Evolutionary conservation across 2,329 filamentous ascomycete species (phyloP).

Genomic region (Xylariaceae sp.): DNA sequence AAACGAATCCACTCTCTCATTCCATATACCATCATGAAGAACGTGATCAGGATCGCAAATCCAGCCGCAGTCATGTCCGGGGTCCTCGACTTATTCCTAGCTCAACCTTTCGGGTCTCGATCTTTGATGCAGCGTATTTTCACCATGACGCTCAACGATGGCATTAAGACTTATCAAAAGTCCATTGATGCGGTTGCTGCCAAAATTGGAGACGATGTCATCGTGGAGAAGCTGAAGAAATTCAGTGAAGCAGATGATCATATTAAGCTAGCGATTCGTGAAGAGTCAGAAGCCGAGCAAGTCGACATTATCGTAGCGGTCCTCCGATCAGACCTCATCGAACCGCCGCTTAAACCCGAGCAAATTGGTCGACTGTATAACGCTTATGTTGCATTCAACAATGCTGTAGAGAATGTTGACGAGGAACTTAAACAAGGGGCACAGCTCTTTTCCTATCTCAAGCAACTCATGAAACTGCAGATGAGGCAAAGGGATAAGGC

Average conservation of each 20-base stretch:
- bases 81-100: conserved; percentile 89
- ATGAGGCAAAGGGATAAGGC: conserved; percentile 89
- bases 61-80: conserved; percentile 96
- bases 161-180: conserved; percentile 80
- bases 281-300: conserved; percentile 68
- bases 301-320: conserved; percentile 85
- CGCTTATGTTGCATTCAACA: conserved; percentile 93
- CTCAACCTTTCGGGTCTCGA: conserved; percentile 86
- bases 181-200: conserved; percentile 73
- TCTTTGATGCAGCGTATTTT: conserved; percentile 95
- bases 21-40: conserved; percentile 90
- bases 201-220: conserved; percentile 77
- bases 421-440: conserved; percentile 85
- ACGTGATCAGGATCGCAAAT: conserved; percentile 93
- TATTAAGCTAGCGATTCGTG: conserved; percentile 68
- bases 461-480: conserved; percentile 89
- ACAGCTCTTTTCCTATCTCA: conserved; percentile 88
- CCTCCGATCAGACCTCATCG: conserved; percentile 71
- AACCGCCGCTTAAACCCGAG: conserved; percentile 65
- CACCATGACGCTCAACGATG: conserved; percentile 83
- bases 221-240: conserved; percentile 75
- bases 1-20: conserved; percentile 93
- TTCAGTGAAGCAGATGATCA: conserved; percentile 75
- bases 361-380: conserved; percentile 88
- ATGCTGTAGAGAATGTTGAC: conserved; percentile 85